Conservation (phyloP, 495 filamentous ascomycete species). For the Penicillium cosmopolitanum region DNA sequence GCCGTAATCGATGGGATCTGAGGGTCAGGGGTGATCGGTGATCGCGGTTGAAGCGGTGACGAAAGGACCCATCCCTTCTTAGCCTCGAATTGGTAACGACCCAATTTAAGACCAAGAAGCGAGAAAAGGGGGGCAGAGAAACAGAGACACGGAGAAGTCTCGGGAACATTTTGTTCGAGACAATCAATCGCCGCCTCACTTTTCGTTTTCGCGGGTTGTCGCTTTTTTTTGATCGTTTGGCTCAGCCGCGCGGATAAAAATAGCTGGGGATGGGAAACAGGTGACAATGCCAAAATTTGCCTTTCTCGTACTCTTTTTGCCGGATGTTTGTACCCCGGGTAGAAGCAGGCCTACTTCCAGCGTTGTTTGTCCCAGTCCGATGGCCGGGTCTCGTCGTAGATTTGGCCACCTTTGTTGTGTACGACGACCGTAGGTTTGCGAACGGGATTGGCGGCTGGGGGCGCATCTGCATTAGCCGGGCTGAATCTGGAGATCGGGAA, state of each 20-base stretch:
- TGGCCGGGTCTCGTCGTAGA: slow-evolving; percentile 52
- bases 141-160: slow-evolving; percentile 9
- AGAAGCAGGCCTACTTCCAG: slow-evolving; percentile 44
- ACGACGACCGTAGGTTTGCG: slow-evolving; percentile 46
- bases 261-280: not conserved
- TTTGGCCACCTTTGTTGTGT: slow-evolving; percentile 51
- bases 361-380: slow-evolving; percentile 55
- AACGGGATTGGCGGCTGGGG: slow-evolving; percentile 29
- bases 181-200: slow-evolving; percentile 33
- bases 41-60: slow-evolving; percentile 19
- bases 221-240: slow-evolving; percentile 20
- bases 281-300: slow-evolving; percentile 1
- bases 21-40: slow-evolving; percentile 20
- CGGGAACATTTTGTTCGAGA: not conserved
- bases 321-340: not conserved
- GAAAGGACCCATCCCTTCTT: slow-evolving; percentile 19
- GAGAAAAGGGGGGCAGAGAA: slow-evolving; percentile 9
- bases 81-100: slow-evolving; percentile 4
- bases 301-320: slow-evolving; percentile 7
- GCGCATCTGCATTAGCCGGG: slow-evolving; percentile 27
- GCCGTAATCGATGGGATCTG: slow-evolving; percentile 9
- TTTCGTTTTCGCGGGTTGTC: slow-evolving; percentile 25
- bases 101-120: not conserved
- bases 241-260: slow-evolving; percentile 34
- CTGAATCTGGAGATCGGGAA: slow-evolving; percentile 26